phyloP scores from a whole-genome alignment of 176 grass and related monocot species.

The Cenchrus fungigraminus region DNA sequence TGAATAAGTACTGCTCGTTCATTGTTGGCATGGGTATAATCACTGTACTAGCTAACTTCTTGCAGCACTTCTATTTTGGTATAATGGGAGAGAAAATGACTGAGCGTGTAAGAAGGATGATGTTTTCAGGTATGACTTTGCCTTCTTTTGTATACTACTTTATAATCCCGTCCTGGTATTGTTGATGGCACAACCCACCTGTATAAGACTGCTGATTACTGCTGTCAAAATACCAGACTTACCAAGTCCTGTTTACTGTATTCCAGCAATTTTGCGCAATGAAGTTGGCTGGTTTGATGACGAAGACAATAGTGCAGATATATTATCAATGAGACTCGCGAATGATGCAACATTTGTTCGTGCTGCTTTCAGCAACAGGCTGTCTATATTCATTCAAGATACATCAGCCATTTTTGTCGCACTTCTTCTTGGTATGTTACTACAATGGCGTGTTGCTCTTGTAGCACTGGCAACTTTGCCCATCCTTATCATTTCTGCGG shows the following conservation, averaged over 20 bases:
- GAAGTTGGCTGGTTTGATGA: constrained; percentile 99
- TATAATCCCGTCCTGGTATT: neutral
- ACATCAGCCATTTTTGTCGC: constrained; percentile 82
- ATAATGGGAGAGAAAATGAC: constrained; percentile 99
- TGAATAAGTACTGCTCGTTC: constrained; percentile 80
- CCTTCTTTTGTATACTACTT: constrained; percentile 10
- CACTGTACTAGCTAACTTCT: constrained; percentile 96
- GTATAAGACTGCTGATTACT: neutral
- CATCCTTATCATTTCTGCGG: constrained; percentile 76
- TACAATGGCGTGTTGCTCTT: constrained; percentile 95
- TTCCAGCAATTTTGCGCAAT: constrained; percentile 88
- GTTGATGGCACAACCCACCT: neutral
- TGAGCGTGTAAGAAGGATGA: constrained; percentile 97
- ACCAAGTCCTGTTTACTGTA: constrained; percentile 28
- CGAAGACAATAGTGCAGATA: constrained; percentile 90
- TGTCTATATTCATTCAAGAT: constrained; percentile 97
- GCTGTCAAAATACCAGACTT: constrained; percentile 16
- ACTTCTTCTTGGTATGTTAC: constrained; percentile 87
- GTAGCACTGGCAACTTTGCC: constrained; percentile 86
- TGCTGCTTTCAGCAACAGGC: constrained; percentile 95
- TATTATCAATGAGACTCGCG: constrained; percentile 88
- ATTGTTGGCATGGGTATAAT: constrained; percentile 93
- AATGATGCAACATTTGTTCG: constrained; percentile 98
- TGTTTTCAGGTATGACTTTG: constrained; percentile 86
- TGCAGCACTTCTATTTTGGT: constrained; percentile 99